Conservation (phyloP, 1,139 yeast species). For the Kurtzmaniella natalensis region DNA sequence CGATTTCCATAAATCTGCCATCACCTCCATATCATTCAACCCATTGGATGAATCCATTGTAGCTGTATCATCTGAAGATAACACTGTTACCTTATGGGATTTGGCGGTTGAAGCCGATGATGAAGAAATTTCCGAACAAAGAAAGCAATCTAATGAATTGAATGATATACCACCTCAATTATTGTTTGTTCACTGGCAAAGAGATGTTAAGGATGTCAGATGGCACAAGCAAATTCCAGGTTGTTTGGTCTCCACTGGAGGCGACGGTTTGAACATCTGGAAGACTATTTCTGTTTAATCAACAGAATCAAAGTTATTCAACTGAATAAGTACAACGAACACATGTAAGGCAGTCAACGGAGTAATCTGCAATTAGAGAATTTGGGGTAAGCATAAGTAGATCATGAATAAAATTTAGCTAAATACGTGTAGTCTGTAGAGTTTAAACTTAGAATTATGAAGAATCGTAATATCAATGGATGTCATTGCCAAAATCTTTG, state of each 20-base stretch:
- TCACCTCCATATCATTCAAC: slow-evolving; percentile 90
- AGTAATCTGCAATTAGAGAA: no score
- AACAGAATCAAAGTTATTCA: no score
- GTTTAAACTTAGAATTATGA: no score
- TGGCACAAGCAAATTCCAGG: slow-evolving; percentile 99
- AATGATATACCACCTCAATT: slow-evolving; percentile 94
- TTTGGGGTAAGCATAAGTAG: no score
- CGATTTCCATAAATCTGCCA: slow-evolving; percentile 89
- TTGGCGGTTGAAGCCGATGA: slow-evolving; percentile 96
- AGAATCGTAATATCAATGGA: no score
- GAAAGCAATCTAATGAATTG: slow-evolving; percentile 67
- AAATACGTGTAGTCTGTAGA: no score
- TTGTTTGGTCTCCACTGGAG: slow-evolving; percentile 88
- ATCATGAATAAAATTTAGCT: no score
- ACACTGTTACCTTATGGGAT: slow-evolving; percentile 96
- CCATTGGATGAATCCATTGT: slow-evolving; percentile 93
- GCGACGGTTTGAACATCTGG: slow-evolving; percentile 93
- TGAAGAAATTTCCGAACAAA: slow-evolving; percentile 82
- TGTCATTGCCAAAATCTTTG: no score
- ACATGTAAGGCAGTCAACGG: no score
- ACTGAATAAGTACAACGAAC: no score
- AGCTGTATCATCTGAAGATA: slow-evolving; percentile 95
- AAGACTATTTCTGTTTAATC: slow-evolving; percentile 83
- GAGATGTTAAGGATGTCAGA: slow-evolving; percentile 93
- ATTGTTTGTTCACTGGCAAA: slow-evolving; percentile 97